Base-by-base conservation (phyloP, 2,329 filamentous ascomycete genomes). In the Botrytis pseudocinerea region DNA sequence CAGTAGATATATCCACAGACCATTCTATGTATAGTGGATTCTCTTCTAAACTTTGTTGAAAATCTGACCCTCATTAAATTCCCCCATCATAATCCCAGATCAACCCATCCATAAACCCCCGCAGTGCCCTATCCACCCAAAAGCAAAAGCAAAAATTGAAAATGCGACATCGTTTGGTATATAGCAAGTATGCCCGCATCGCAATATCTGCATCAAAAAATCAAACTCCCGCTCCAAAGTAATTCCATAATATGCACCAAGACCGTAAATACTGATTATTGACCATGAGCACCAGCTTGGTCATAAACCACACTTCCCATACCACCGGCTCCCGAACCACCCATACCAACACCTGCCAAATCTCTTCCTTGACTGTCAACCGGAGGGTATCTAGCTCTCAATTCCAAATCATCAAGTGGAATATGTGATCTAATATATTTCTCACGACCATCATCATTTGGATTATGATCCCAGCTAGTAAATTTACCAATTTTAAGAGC, bases 361-460 rank as follows among this genome's bases (percentile, higher is more conserved):
- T 77, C 76, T 44, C 79, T 73, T 1, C 79, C 79, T 64, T 77
- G 71, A 10, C 74, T 83, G 80, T 91, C 88, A 9, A 91, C 89
- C 10, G 87, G 83, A 0, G 93, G 93, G 83, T 86, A 96, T 61
- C 93, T 87, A 59, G 93, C 93, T 75, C 88, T 88, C 72, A 92
- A 88, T 84, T 96, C 93, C 10, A 96, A 85, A 73, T 94, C 92
- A 79, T 96, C 93, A 1, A 96, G 88, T 28, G 92, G 90, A 78
- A 94, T 91, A 80, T 93, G 91, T 48, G 91, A 93, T 73, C 95
- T 92, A 78, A 98, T 97, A 82, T 95, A 97, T 82, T 93, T 92
- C 76, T 89, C 85, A 65, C 87, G 84, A 40, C 91, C 92, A 79
- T 93, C 89, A 76, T 93, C 90, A 4, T 87, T 83, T 0, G 94